Evolutionary conservation across 257 asterid species (phyloP), one percentile per base, ranked within the genome.

Genomic region (Osmanthus fragrans): DNA sequence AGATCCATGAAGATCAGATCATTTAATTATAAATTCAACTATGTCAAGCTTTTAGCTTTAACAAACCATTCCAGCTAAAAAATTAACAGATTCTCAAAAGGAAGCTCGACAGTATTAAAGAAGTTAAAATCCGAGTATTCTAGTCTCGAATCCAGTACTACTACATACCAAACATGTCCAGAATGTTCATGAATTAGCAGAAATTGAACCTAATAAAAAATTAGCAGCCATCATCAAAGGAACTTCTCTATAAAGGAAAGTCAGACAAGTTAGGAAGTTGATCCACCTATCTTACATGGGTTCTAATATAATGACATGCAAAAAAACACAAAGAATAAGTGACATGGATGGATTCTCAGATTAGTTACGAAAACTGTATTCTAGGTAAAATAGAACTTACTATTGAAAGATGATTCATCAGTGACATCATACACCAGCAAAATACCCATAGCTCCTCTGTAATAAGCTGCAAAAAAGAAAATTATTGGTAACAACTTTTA

Each of bases 371-470:
- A 60, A 60, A 60, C 2, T 23, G 32, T 18, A 58, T 60, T 60
- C 16, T 60, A 60, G 67, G 32, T 25, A 60, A 37, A 70, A 49
- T 56, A 77, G 42, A 56, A 32, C 15, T 81, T 81, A 86, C 89
- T 86, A 80, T 86, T 84, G 74, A 86, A 86, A 25, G 89, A 86
- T 76, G 89, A 86, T 76, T 86, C 89, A 36, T 86, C 89, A 11
- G 89, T 86, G 85, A 86, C 89, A 66, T 86, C 89, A 34, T 86
- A 86, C 36, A 86, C 89, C 73, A 86, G 81, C 86, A 86, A 80
- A 73, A 86, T 86, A 63, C 89, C 89, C 88, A 84, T 87, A 74
- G 90, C 90, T 73, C 90, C 90, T 40, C 90, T 86, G 64, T 87
- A 87, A 74, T 87, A 87, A 73, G 90, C 90, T 87, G 88, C 84